These are phyloP conservation scores for Trichoderma atrobrunneum DNA, from an alignment of 2,329 filamentous ascomycete genomes.

Conservation along the genomic window DNA sequence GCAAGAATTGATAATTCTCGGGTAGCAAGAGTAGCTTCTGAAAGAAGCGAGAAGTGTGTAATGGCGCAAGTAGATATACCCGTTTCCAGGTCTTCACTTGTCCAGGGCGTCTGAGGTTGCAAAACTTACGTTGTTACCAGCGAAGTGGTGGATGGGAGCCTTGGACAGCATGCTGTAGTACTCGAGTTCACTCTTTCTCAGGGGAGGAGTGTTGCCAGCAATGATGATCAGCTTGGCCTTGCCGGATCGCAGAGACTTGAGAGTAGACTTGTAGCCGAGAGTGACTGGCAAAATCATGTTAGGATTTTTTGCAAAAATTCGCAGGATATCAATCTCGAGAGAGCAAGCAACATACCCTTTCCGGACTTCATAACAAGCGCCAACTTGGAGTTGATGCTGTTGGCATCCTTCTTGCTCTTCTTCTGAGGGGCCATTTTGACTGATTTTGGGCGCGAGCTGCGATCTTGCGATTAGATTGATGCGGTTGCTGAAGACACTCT, in stretches of 20 bases:
- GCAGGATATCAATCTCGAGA: neutral
- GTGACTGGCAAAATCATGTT: constrained; percentile 32
- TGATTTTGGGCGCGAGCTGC: constrained; percentile 35
- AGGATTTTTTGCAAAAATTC: neutral
- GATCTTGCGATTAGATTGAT: constrained; percentile 31
- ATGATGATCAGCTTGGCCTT: constrained; percentile 99
- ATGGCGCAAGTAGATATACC: neutral
- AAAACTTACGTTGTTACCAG: constrained; percentile 95
- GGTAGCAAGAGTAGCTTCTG: constrained; percentile 24
- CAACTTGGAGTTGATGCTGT: constrained; percentile 62
- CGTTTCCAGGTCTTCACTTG: constrained; percentile 21
- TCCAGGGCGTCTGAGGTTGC: constrained; percentile 28
- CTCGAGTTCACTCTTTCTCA: constrained; percentile 96
- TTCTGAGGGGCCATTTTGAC: constrained; percentile 66
- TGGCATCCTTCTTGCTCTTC: constrained; percentile 83
- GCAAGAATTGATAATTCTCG: constrained; percentile 29
- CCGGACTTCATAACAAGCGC: constrained; percentile 64
- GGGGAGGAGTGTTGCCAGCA: constrained; percentile 88
- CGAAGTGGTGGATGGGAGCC: constrained; percentile 95
- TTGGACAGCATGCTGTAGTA: constrained; percentile 93
- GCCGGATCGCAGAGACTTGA: constrained; percentile 88
- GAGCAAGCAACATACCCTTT: constrained; percentile 63
- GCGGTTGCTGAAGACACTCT: constrained; percentile 27
- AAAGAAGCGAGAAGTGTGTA: constrained; percentile 7
- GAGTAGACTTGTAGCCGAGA: constrained; percentile 45